Evolutionary conservation across 345 rosid genomes (phyloP), one percentile per base, ranked within the genome.

Genomic region (Pistacia integerrima): DNA sequence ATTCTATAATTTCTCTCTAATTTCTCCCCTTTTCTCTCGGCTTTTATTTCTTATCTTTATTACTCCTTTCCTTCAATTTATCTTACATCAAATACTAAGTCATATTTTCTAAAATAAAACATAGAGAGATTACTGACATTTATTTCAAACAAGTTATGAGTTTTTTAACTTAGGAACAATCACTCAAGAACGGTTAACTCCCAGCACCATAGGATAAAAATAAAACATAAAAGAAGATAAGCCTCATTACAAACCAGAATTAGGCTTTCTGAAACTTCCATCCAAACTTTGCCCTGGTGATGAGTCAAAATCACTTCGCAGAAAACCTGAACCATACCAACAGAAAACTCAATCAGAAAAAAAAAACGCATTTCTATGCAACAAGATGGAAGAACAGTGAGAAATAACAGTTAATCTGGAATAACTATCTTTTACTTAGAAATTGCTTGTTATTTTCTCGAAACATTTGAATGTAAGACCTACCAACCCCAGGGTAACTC

Each of bases 191-290:
- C 20, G n/a, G 13, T 2, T 61, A 38, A 60, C 51, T 20, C 25
- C 65, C 35, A 54, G n/a, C 5, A 25, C 11, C n/a, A 49, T 17
- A 13, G 36, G 36, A 68, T 11, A 67, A 74, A 51, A 25, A 69
- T 25, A 72, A 51, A 63, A 62, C 3, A 30, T 1, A 30, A 57
- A 49, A 5, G 48, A 20, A 36, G 61, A 67, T 46, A 0, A 20
- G 63, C 18, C 28, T 38, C 67, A 41, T 55, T 62, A 85, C 87
- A 74, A 76, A 85, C 88, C 88, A 78, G 86, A 87, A 70, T 77
- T 78, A 60, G 84, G 75, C 63, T 82, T 83, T 71, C 88, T 79
- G 82, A 87, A 83, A 81, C 85, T 85, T 77, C 84, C 84, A 77
- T 83, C 83, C 75, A 83, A 77, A 77, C 85, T 82, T 33, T 73